Percentiles rank a stretch among this genome's conserved stretches.
phyloP scores from a whole-genome alignment of 176 grass and related monocot species.

The Zea mays region Zm-B73-REFERENCE-NAM-5.0 NC_050100.1:123195001-123195500 shows the following conservation, averaged over 20 bases:
- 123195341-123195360: constrained; percentile 84
- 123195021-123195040: too few species aligned
- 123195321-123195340: constrained; percentile 82
- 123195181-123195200: not conserved
- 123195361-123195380: constrained; percentile 45
- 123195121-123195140: constrained; percentile 82
- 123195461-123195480: too few species aligned
- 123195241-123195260: constrained; percentile 81
- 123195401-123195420: too few species aligned
- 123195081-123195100: constrained; percentile 76
- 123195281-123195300: constrained; percentile 94
- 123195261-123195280: constrained; percentile 81
- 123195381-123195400: not conserved
- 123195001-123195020: too few species aligned
- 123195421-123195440: too few species aligned
- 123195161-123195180: not conserved
- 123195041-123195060: too few species aligned
- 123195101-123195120: constrained; percentile 72
- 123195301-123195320: constrained; percentile 91
- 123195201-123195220: constrained; percentile 19
- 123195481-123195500: not conserved
- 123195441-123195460: too few species aligned
- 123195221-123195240: constrained; percentile 52
- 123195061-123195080: constrained; percentile 45
- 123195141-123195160: not conserved